Evolutionary conservation across 2,329 filamentous ascomycete genomes (phyloP).

Genomic region (Trichoderma semiorbis): DNA sequence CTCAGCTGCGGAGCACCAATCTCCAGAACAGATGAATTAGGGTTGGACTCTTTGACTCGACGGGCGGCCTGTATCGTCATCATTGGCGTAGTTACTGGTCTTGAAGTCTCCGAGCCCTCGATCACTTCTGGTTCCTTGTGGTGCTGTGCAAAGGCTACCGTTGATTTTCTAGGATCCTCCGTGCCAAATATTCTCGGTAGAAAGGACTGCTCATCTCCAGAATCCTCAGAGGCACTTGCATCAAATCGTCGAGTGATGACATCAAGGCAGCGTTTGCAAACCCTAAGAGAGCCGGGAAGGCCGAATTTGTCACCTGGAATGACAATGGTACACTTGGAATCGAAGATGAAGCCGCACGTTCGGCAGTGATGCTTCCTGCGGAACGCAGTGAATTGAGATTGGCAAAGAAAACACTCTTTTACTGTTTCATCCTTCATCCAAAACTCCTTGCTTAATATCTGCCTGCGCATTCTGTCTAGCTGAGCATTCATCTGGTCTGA

Average conservation of each 20-base stretch:
- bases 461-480: slow-evolving; percentile 72
- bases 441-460: slow-evolving; percentile 89
- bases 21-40: slow-evolving; percentile 84
- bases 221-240: slow-evolving; percentile 82
- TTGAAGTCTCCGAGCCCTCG: slow-evolving; percentile 44
- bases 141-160: slow-evolving; percentile 30
- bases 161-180: slow-evolving; percentile 46
- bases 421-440: slow-evolving; percentile 99
- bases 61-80: slow-evolving; percentile 67
- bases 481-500: slow-evolving; percentile 58
- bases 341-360: slow-evolving; percentile 96
- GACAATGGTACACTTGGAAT: slow-evolving; percentile 91
- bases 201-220: slow-evolving; percentile 71
- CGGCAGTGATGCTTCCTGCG: slow-evolving; percentile 95
- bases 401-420: slow-evolving; percentile 93
- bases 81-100: slow-evolving; percentile 63
- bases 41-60: slow-evolving; percentile 70
- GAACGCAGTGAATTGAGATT: slow-evolving; percentile 87
- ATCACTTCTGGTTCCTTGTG: slow-evolving; percentile 40
- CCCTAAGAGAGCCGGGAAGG: slow-evolving; percentile 75
- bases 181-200: slow-evolving; percentile 61
- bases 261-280: slow-evolving; percentile 88
- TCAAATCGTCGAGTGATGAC: slow-evolving; percentile 91
- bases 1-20: slow-evolving; percentile 80
- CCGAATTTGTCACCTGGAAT: slow-evolving; percentile 85